Evolutionary conservation across 331 rosid species (phyloP).

Genomic region (Rhamnella rubrinervis): DNA sequence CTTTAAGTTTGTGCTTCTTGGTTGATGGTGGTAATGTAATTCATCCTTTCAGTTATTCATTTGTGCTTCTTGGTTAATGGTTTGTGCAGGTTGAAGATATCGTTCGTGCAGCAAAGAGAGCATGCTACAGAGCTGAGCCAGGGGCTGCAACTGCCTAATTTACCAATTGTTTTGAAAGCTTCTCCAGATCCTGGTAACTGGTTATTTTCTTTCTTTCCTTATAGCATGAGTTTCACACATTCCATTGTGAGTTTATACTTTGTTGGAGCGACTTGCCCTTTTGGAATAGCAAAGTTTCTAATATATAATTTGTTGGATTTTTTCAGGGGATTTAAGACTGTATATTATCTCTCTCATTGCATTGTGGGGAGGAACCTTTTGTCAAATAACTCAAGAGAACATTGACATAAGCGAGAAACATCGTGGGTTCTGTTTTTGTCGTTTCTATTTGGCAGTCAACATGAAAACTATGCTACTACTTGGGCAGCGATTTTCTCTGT

Average conservation of each 20-base stretch:
- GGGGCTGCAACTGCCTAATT: conserved; percentile 71
- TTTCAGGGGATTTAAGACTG: conserved; percentile 33
- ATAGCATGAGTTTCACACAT: neutral
- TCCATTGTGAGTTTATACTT: neutral
- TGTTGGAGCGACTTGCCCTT: neutral
- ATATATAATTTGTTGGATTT: neutral
- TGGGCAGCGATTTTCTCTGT: conserved; percentile 17
- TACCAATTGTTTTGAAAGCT: conserved; percentile 15
- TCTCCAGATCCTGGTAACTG: conserved; percentile 34
- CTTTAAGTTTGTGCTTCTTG: neutral
- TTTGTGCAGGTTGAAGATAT: conserved; percentile 79
- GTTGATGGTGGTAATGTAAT: neutral
- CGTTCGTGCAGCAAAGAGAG: conserved; percentile 95
- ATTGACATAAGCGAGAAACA: conserved; percentile 15
- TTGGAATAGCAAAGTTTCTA: neutral
- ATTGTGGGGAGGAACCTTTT: conserved; percentile 23
- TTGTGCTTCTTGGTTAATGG: conserved; percentile 16
- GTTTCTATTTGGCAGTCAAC: conserved; percentile 31
- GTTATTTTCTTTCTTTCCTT: conserved; percentile 17
- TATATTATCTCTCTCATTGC: conserved; percentile 31
- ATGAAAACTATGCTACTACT: neutral
- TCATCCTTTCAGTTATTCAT: neutral
- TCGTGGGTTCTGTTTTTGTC: conserved; percentile 23
- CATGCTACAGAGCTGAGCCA: conserved; percentile 72
- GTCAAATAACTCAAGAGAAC: conserved; percentile 34